Base-by-base conservation (phyloP, 106 monocot genomes). In the Alisma plantagoaquatica region DNA sequence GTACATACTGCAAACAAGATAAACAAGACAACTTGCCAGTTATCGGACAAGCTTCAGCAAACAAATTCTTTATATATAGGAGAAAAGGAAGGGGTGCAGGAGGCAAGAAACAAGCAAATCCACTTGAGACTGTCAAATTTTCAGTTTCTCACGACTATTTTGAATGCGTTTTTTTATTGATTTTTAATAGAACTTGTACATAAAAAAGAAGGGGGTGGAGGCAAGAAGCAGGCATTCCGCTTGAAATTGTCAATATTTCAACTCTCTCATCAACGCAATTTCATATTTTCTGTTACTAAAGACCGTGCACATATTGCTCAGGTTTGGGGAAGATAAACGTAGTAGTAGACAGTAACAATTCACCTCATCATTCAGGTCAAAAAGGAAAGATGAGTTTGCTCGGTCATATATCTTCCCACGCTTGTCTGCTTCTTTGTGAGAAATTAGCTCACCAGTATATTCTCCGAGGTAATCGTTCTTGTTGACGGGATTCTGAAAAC, bases 351-450 rank as follows among this genome's bases (percentile, higher is more conserved):
- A 25, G 10, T 10, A 29, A 18, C 4, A 2, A 35, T 27, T 31
- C 46, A 85, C 98, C 84, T 98, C 83, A 75, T 98, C 98, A 72
- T 98, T 90, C 69, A 98, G 74, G 54, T 98, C 85, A 72, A 98
- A 98, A 20, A 98, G 82, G 64, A 98, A 98, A 10, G 98, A 98
- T 60, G 98, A 98, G 57, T 90, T 98, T 59, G 85, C 85, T 29
- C 90, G 85, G 54, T 98, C 98, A 64, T 98, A 98, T 23, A 98
- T 98, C 72, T 98, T 98, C 56, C 98, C 98, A 51, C 98, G 89
- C 59, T 90, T 98, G 53, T 98, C 98, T 35, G 98, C 98, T 75
- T 98, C 98, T 74, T 73, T 98, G 41, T 90, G 98, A 1, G 90
- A 90, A 49, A 98, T 79, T 52, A 98, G 62, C 60, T 98, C 98